These are phyloP conservation scores for Debaryomyces tyrocola DNA, from an alignment of 805 yeast genomes.

Conservation along the genomic window DNA sequence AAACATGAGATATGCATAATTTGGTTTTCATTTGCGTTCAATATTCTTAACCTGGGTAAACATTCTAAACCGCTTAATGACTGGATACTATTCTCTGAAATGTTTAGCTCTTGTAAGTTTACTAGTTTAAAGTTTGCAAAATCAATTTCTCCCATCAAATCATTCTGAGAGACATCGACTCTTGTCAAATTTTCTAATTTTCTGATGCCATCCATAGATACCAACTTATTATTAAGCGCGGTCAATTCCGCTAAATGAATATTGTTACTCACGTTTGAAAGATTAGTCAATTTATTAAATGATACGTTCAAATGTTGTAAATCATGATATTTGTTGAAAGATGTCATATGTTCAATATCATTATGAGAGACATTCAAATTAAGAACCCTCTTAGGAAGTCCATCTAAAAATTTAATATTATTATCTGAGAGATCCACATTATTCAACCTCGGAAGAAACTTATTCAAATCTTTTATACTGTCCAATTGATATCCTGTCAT, in stretches of 20 bases:
- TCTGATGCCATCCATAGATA: slow-evolving; percentile 34
- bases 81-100: slow-evolving; percentile 43
- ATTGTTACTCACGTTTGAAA: slow-evolving; percentile 37
- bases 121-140: slow-evolving; percentile 33
- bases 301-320: slow-evolving; percentile 44
- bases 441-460: slow-evolving; percentile 44
- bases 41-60: slow-evolving; percentile 32
- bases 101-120: slow-evolving; percentile 43
- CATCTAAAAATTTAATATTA: slow-evolving; percentile 42
- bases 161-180: slow-evolving; percentile 44
- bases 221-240: slow-evolving; percentile 36
- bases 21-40: slow-evolving; percentile 45
- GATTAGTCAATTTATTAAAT: slow-evolving; percentile 33
- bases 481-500: slow-evolving; percentile 34
- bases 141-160: slow-evolving; percentile 37
- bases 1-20: slow-evolving; percentile 21
- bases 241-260: slow-evolving; percentile 44
- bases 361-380: slow-evolving; percentile 41
- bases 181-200: slow-evolving; percentile 38
- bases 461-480: slow-evolving; percentile 43
- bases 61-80: slow-evolving; percentile 34
- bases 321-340: slow-evolving; percentile 39
- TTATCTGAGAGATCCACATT: slow-evolving; percentile 44
- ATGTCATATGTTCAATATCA: slow-evolving; percentile 38
- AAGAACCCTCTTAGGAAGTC: slow-evolving; percentile 42